Percentiles rank a stretch among this genome's conserved stretches.
phyloP scores from a whole-genome alignment of 1,284 basidiomycete species.

The Lignosus rhinocerotis region DNA sequence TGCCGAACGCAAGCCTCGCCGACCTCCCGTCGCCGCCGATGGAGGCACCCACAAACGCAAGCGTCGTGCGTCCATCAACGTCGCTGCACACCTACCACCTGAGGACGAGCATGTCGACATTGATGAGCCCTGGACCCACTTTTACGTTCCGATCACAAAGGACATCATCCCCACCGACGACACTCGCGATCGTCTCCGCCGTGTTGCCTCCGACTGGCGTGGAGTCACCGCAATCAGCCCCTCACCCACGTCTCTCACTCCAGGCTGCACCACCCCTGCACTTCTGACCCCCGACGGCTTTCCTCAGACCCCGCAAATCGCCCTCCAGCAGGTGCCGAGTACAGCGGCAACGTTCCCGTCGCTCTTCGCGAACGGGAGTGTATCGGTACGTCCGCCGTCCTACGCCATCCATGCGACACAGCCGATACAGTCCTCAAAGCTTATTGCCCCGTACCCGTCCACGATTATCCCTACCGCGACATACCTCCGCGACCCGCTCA shows the following conservation, averaged over 20 bases:
- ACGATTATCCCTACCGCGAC: slow-evolving; percentile 59
- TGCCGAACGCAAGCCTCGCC: slow-evolving; percentile 46
- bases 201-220: slow-evolving; percentile 65
- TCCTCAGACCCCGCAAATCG: slow-evolving; percentile 30
- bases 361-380: slow-evolving; percentile 38
- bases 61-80: slow-evolving; percentile 41
- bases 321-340: slow-evolving; percentile 37
- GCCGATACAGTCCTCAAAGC: slow-evolving; percentile 46
- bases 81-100: slow-evolving; percentile 10
- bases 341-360: slow-evolving; percentile 38
- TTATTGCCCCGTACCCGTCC: slow-evolving; percentile 59
- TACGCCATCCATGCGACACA: slow-evolving; percentile 50
- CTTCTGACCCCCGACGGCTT: slow-evolving; percentile 32
- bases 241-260: slow-evolving; percentile 33
- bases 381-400: slow-evolving; percentile 48
- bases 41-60: slow-evolving; percentile 38
- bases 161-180: slow-evolving; percentile 54
- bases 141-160: slow-evolving; percentile 44
- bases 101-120: slow-evolving; percentile 54
- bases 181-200: slow-evolving; percentile 53
- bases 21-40: slow-evolving; percentile 41
- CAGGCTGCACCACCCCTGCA: slow-evolving; percentile 34
- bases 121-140: slow-evolving; percentile 44
- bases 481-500: slow-evolving; percentile 68
- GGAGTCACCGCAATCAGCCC: slow-evolving; percentile 63